These are phyloP conservation scores for Flammula alnicola DNA, from an alignment of 1,284 basidiomycete genomes.

Conservation along the genomic window DNA sequence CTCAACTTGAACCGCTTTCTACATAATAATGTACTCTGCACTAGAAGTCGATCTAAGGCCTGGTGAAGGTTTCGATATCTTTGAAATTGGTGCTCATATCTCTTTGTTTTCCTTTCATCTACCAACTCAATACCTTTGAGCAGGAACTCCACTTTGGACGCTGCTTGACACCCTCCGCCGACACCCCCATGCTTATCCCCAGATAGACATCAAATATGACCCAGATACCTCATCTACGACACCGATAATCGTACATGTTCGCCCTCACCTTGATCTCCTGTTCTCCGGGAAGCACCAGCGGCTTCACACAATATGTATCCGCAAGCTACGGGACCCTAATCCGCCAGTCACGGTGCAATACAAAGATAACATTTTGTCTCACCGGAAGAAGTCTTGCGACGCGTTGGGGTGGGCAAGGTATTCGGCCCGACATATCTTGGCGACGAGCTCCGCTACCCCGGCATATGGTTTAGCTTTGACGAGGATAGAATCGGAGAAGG, in stretches of 20 bases:
- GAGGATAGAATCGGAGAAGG: slow-evolving; percentile 63
- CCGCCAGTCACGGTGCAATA: slow-evolving; percentile 74
- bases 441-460: slow-evolving; percentile 80
- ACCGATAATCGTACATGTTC: slow-evolving; percentile 77
- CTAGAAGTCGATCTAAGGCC: slow-evolving; percentile 79
- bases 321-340: slow-evolving; percentile 63
- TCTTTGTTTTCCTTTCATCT: neutral
- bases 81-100: slow-evolving; percentile 65
- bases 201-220: slow-evolving; percentile 86
- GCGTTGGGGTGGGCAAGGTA: slow-evolving; percentile 70
- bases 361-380: slow-evolving; percentile 69
- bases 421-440: slow-evolving; percentile 89
- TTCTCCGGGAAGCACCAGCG: slow-evolving; percentile 80
- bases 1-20: too few species aligned
- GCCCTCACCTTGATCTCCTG: slow-evolving; percentile 78
- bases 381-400: slow-evolving; percentile 59
- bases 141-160: slow-evolving; percentile 83
- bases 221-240: slow-evolving; percentile 72
- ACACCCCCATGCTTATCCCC: slow-evolving; percentile 71
- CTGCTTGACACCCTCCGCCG: slow-evolving; percentile 72
- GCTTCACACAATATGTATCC: slow-evolving; percentile 74
- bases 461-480: slow-evolving; percentile 81
- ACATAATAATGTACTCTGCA: slow-evolving; percentile 62
- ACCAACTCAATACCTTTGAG: slow-evolving; percentile 4
- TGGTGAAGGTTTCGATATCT: slow-evolving; percentile 77